Percentiles rank a stretch among this genome's conserved stretches.
Conservation (phyloP, 2,329 filamentous ascomycete species). For the Clathrospora elynae region DNA sequence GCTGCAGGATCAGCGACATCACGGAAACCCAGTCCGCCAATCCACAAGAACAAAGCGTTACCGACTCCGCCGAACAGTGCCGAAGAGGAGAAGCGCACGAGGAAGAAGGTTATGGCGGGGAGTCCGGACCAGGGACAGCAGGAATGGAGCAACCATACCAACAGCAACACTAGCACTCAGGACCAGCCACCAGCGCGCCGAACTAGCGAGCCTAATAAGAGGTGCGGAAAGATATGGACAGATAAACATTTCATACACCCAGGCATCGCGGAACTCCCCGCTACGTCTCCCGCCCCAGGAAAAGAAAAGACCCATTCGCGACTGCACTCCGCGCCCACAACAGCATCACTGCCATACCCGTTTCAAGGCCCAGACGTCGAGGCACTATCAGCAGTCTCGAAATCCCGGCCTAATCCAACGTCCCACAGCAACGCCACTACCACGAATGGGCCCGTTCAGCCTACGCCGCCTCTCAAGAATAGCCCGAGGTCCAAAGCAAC, state of each 20-base stretch:
- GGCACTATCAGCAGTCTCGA: constrained; percentile 5
- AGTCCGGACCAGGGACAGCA: constrained; percentile 15
- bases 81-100: constrained; percentile 23
- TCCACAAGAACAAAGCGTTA: constrained; percentile 43
- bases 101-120: constrained; percentile 18
- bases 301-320: constrained; percentile 39
- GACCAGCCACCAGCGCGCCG: constrained; percentile 8
- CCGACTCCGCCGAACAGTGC: constrained; percentile 31
- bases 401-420: constrained; percentile 7
- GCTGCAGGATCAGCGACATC: constrained; percentile 14
- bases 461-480: not conserved
- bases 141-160: constrained; percentile 13
- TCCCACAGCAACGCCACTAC: constrained; percentile 1
- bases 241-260: constrained; percentile 16
- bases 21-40: constrained; percentile 23
- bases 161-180: not conserved
- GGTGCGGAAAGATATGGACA: constrained; percentile 13
- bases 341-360: constrained; percentile 17
- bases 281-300: constrained; percentile 10
- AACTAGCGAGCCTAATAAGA: constrained; percentile 20
- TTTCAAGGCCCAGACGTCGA: constrained; percentile 12
- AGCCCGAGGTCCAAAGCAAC: constrained; percentile 1
- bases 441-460: constrained; percentile 3
- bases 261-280: constrained; percentile 28
- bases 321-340: constrained; percentile 39